phyloP scores from a whole-genome alignment of 2,329 filamentous ascomycete genomes.

The Paraconiothyrium brasiliense region DNA sequence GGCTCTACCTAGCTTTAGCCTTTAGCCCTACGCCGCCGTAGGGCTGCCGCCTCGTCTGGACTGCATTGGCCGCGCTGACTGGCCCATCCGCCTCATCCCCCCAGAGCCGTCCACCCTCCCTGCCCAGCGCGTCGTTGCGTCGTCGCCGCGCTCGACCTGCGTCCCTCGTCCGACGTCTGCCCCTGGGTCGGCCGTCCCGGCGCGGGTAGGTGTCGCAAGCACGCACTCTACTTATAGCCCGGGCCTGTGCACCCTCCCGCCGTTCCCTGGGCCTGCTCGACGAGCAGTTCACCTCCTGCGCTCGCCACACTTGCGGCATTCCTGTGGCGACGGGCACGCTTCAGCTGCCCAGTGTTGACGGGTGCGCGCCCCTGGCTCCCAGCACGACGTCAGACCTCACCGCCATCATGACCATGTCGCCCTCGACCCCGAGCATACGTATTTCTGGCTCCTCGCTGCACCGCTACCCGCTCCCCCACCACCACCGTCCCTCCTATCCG shows the following conservation, averaged over 20 bases:
- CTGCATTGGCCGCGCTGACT: conserved; percentile 6
- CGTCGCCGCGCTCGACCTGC: conserved; percentile 3
- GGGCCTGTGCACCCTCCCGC: conserved; percentile 16
- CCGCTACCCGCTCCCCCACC: conserved; percentile 44
- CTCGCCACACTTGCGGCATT: conserved; percentile 42
- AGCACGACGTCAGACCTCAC: conserved; percentile 26
- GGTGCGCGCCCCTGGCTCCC: conserved; percentile 25
- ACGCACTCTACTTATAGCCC: conserved; percentile 12
- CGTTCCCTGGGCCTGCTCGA: neutral
- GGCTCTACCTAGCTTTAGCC: conserved; percentile 7
- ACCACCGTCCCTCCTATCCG: conserved; percentile 48
- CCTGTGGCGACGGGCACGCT: conserved; percentile 29
- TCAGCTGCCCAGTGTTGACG: conserved; percentile 49
- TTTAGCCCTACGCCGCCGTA: conserved; percentile 14
- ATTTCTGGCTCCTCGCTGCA: conserved; percentile 53
- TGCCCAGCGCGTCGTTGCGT: neutral
- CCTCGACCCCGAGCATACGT: conserved; percentile 53
- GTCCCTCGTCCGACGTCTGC: neutral
- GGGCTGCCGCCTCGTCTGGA: conserved; percentile 10
- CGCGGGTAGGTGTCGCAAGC: conserved; percentile 4
- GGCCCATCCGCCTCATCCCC: conserved; percentile 10
- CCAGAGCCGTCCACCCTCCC: neutral
- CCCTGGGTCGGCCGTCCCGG: conserved; percentile 15
- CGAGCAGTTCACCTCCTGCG: conserved; percentile 18
- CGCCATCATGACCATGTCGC: conserved; percentile 43